Evolutionary conservation across 106 monocot species (phyloP), one percentile per base, ranked within the genome.

Genomic region (Acorus gramineus): DNA sequence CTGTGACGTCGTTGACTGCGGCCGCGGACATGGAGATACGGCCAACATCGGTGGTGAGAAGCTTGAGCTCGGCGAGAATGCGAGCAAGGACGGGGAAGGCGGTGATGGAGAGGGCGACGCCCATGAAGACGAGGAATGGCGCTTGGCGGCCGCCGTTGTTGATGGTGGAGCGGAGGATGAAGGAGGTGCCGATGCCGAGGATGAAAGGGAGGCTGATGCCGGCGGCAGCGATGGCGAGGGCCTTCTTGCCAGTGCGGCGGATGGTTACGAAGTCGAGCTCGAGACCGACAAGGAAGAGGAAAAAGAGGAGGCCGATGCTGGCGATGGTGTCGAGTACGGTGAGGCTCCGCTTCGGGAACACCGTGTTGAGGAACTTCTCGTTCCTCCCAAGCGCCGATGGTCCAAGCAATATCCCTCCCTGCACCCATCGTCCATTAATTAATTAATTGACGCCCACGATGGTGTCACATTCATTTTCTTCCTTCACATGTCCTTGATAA

Each of bases 41-140:
- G 5, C 74, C 74, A 55, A 74, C 47, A 53, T 74, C 74, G 53
- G 74, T 68, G 46, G 74, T 74, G 55, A 74, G 67, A 11, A 74
- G 74, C 61, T 74, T 74, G 6, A 74, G 74, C 55, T 74, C 74
- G 52, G 74, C 74, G 54, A 74, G 61, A 68, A 74, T 74, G 52
- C 74, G 74, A 44, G 74, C 61, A 28, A 74, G 74, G 47, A 74
- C 67, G 43, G 74, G 67, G 67, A 74, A 67, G 53, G 74, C 74
- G 53, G 74, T 74, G 60, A 74, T 68, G 59, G 74, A 74, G 60
- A 74, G 67, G 10, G 74, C 53, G 52, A 74, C 74, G 45, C 67
- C 74, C 67, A 74, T 74, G 67, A 68, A 74, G 14, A 74, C 61
- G 3, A 74, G 67, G 61, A 74, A 74, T 8, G 74, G 74, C 28